phyloP scores from a whole-genome alignment of 2,329 filamentous ascomycete genomes.

The Diaporthe longicolla region DNA sequence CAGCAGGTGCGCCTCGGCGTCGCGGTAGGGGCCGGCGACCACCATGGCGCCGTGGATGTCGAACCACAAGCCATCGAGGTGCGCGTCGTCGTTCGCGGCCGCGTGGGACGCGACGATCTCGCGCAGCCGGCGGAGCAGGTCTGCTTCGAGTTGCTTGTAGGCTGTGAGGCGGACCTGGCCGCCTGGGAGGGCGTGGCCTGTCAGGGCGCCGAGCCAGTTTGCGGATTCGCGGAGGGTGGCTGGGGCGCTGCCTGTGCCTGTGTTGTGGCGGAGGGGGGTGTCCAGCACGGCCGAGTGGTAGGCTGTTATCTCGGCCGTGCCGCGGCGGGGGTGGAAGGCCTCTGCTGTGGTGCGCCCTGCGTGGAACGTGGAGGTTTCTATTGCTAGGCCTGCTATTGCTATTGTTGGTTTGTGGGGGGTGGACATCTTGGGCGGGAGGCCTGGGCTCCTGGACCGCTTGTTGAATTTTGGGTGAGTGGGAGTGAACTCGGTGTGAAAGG shows the following conservation, averaged over 20 bases:
- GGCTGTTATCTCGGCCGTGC: slow-evolving; percentile 57
- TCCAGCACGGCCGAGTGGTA: slow-evolving; percentile 59
- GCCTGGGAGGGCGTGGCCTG: slow-evolving; percentile 66
- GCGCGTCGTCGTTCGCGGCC: slow-evolving; percentile 54
- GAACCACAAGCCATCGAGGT: slow-evolving; percentile 66
- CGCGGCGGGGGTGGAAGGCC: slow-evolving; percentile 65
- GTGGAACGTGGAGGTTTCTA: slow-evolving; percentile 68
- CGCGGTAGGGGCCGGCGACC: slow-evolving; percentile 61
- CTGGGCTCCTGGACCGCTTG: too few relatives aligned
- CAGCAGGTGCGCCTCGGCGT: slow-evolving; percentile 63
- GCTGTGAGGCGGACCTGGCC: slow-evolving; percentile 61
- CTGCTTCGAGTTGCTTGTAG: slow-evolving; percentile 60
- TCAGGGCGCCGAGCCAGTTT: slow-evolving; percentile 65
- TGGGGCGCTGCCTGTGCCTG: too few relatives aligned
- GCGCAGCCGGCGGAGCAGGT: slow-evolving; percentile 57
- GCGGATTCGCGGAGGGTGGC: slow-evolving; percentile 56
- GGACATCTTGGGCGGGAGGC: neutral
- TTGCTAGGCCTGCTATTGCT: slow-evolving; percentile 66
- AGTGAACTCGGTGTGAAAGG: too few relatives aligned
- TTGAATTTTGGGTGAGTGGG: too few relatives aligned
- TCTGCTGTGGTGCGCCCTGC: slow-evolving; percentile 62
- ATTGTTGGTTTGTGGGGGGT: slow-evolving; percentile 55
- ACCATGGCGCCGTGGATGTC: slow-evolving; percentile 71
- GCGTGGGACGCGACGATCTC: slow-evolving; percentile 51
- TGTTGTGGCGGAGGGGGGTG: too few relatives aligned